A percentile compares a stretch with the other conserved stretches of the same genome.
Conservation (phyloP, 2,329 filamentous ascomycete species). For the Fusarium subglutinans region DNA sequence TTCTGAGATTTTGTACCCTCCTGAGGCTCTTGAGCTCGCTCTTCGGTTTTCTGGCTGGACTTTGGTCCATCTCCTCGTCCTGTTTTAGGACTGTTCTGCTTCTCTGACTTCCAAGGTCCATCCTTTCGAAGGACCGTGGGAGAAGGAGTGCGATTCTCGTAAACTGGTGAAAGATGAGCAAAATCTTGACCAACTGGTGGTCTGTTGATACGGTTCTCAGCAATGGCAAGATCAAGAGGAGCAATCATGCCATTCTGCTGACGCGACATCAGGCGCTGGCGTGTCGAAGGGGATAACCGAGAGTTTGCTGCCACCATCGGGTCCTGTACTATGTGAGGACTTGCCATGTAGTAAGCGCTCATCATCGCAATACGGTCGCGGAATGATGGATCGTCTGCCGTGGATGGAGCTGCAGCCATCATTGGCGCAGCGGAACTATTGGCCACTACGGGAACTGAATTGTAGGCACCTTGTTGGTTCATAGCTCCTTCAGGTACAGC, state of each 20-base stretch:
- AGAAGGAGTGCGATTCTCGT: constrained; percentile 76
- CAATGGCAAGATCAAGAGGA: constrained; percentile 64
- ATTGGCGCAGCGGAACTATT: constrained; percentile 47
- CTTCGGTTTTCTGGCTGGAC: constrained; percentile 37
- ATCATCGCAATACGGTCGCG: constrained; percentile 54
- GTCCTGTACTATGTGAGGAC: constrained; percentile 45
- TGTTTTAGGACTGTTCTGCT: constrained; percentile 33
- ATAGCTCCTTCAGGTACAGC: constrained; percentile 19
- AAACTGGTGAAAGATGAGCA: constrained; percentile 75
- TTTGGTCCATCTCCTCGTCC: constrained; percentile 34
- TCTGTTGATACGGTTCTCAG: constrained; percentile 52
- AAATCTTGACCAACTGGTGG: constrained; percentile 51
- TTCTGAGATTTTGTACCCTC: constrained; percentile 39
- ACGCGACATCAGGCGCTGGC: constrained; percentile 52
- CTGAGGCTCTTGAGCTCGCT: constrained; percentile 41
- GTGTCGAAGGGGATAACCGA: constrained; percentile 47
- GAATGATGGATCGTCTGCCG: constrained; percentile 52
- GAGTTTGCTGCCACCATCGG: constrained; percentile 42
- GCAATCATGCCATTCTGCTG: constrained; percentile 62
- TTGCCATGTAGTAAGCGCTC: constrained; percentile 45
- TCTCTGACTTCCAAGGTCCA: constrained; percentile 43
- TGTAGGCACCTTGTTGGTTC: constrained; percentile 29
- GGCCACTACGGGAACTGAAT: constrained; percentile 47
- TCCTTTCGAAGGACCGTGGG: constrained; percentile 69
- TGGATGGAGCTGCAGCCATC: constrained; percentile 28